These are phyloP conservation scores for Fereydounia khargensis DNA, from an alignment of 1,284 basidiomycete species.

Conservation along the genomic window DNA sequence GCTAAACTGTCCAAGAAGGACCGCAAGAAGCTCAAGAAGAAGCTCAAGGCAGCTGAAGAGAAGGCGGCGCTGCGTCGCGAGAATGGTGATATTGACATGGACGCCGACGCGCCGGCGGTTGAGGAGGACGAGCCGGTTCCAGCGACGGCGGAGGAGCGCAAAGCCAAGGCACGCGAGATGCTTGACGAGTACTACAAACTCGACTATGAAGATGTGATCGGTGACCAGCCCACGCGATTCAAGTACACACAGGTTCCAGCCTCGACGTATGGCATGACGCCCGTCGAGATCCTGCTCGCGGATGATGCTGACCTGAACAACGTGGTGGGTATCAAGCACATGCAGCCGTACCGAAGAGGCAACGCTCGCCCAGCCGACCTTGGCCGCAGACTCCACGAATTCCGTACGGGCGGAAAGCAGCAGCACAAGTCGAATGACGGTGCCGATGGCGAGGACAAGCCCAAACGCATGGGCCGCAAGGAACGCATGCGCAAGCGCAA, in stretches of 20 bases:
- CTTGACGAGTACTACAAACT: slow-evolving; percentile 86
- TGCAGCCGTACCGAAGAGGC: slow-evolving; percentile 78
- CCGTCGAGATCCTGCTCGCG: slow-evolving; percentile 86
- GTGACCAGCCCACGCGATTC: slow-evolving; percentile 87
- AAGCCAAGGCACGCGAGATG: slow-evolving; percentile 69
- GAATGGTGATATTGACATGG: slow-evolving; percentile 53
- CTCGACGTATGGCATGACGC: slow-evolving; percentile 71
- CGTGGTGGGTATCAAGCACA: slow-evolving; percentile 80
- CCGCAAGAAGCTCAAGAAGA: slow-evolving; percentile 65
- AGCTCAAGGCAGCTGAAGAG: slow-evolving; percentile 52
- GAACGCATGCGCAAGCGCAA: slow-evolving; percentile 36
- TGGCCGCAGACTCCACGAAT: slow-evolving; percentile 69
- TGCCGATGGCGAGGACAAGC: slow-evolving; percentile 48
- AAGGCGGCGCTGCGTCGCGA: slow-evolving; percentile 23
- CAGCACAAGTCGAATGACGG: slow-evolving; percentile 59
- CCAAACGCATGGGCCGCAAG: slow-evolving; percentile 55
- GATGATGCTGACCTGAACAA: slow-evolving; percentile 90
- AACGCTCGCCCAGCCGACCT: slow-evolving; percentile 66
- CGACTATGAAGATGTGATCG: slow-evolving; percentile 95
- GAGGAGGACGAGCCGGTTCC: background rate
- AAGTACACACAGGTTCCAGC: slow-evolving; percentile 76
- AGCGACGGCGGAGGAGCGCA: slow-evolving; percentile 31
- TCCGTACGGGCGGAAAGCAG: too few relatives aligned
- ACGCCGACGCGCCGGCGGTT: slow-evolving; percentile 13
- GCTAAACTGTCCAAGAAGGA: slow-evolving; percentile 73